Evolutionary conservation across 1,284 basidiomycete species (phyloP).

Genomic region (Malassezia dermatis): DNA sequence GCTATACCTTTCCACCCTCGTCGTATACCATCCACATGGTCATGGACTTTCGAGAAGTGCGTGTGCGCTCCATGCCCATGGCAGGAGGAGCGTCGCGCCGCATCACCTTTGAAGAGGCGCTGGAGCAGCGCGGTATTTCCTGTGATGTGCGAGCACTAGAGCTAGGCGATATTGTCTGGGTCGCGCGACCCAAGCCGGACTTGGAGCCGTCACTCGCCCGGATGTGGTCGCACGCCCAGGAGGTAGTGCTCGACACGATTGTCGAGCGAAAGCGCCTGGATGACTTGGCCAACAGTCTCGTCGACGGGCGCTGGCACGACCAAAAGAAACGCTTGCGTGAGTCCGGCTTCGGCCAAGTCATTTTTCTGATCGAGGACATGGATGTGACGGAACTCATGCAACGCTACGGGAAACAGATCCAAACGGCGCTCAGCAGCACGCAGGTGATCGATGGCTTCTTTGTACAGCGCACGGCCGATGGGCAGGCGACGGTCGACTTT

Average conservation of each 20-base stretch:
- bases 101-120: conserved; percentile 22
- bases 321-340: conserved; percentile 54
- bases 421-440: conserved; percentile 51
- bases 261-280: conserved; percentile 56
- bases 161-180: conserved; percentile 56
- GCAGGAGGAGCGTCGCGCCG: conserved; percentile 6
- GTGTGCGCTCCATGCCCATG: conserved; percentile 17
- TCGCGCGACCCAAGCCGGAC: conserved; percentile 50
- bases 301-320: conserved; percentile 54
- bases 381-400: conserved; percentile 47
- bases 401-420: conserved; percentile 42
- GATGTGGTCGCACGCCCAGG: conserved; percentile 21
- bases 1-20: conserved; percentile 48
- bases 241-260: conserved; percentile 55
- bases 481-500: conserved; percentile 53
- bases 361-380: conserved; percentile 55
- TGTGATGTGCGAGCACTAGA: conserved; percentile 52
- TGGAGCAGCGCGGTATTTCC: conserved; percentile 44
- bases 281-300: conserved; percentile 53
- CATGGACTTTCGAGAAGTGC: conserved; percentile 53
- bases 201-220: conserved; percentile 21
- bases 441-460: conserved; percentile 55
- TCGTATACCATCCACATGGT: conserved; percentile 54
- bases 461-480: conserved; percentile 52
- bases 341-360: conserved; percentile 52